Conservation (phyloP, 2,329 filamentous ascomycete genomes). For the Pseudopithomyces chartarum region DNA sequence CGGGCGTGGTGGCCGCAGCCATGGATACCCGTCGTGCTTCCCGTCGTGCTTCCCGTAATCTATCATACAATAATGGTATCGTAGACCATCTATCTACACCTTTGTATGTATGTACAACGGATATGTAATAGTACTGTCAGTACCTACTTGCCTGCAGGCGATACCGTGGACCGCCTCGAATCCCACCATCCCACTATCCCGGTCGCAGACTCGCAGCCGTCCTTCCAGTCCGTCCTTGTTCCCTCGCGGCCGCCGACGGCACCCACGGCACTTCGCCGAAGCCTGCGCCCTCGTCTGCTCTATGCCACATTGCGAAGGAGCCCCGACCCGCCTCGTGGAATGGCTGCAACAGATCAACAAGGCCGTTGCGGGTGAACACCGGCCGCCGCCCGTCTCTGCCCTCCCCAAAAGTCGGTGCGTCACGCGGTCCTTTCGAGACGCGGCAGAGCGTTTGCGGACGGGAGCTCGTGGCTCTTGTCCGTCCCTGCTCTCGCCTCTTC, state of each 20-base stretch:
- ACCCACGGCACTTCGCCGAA: not conserved
- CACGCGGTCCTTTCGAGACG: not conserved
- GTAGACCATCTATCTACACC: no score
- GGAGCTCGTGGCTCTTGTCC: not conserved
- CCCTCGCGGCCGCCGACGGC: slow-evolving; percentile 5
- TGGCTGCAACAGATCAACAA: slow-evolving; percentile 5
- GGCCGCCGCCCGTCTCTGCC: not conserved
- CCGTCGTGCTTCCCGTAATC: no score
- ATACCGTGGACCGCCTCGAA: no score
- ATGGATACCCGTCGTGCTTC: not conserved
- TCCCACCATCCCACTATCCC: slow-evolving; percentile 3
- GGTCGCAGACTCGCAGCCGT: no score
- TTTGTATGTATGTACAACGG: no score
- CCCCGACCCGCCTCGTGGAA: slow-evolving; percentile 3
- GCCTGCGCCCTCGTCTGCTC: not conserved
- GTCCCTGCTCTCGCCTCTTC: not conserved
- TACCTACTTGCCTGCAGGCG: no score
- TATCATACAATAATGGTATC: no score
- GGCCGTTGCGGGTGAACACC: slow-evolving; percentile 5
- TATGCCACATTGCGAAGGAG: slow-evolving; percentile 3
- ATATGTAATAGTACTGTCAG: not conserved
- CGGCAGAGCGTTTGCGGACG: not conserved
- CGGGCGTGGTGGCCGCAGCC: not conserved
- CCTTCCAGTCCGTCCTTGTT: not conserved
- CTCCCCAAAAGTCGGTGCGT: no score